Base-by-base conservation (phyloP, 371 early-diverging fungal species). In the Mortierella sp. region DNA sequence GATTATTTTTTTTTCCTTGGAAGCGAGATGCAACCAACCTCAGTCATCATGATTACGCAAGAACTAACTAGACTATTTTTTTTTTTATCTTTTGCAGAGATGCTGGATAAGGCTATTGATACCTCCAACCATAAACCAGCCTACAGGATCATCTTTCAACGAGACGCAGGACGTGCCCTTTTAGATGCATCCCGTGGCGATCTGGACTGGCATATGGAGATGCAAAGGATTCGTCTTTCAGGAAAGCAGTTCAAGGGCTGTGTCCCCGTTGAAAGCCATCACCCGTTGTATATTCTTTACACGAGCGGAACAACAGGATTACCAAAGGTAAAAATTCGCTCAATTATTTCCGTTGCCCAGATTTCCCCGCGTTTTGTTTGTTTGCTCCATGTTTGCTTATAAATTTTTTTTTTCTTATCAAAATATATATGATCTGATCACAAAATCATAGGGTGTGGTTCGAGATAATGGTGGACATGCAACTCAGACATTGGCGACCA, bases 201-300 rank as follows among this genome's bases (percentile, higher is more conserved):
- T 71, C 76, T 84, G 57, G 89, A 91, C 74, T 95, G 89, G 88
- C 76, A 86, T 22, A 61, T 76, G 0, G 90, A 89, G 76, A 81
- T 92, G 81, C 70, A 83, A 64, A 61, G 85, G 29, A 72, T 86
- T 61, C 53, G 83, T 45, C 42, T 53, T 15, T 68, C 73, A 26
- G 74, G 76, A 7, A 62, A 69, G 0, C 84, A 80, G 7, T 79
- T 86, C 65, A 85, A 81, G 49, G 73, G 68, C 1, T 91, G 92
- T 74, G 93, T 89, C 17, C 78, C 91, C 22, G 96, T 98, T 42
- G 88, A 86, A n/a, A 87, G 94, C 56, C 93, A 94, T 70, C 94
- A 97, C 79, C 96, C 96, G 0, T 85, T 99, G 2, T 99, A 97
- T 72, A 91, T 96, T 68, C 87, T 98, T 12, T 98, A 98, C 86